phyloP scores from a whole-genome alignment of 495 filamentous ascomycete species.

The Zalerion maritima region DNA sequence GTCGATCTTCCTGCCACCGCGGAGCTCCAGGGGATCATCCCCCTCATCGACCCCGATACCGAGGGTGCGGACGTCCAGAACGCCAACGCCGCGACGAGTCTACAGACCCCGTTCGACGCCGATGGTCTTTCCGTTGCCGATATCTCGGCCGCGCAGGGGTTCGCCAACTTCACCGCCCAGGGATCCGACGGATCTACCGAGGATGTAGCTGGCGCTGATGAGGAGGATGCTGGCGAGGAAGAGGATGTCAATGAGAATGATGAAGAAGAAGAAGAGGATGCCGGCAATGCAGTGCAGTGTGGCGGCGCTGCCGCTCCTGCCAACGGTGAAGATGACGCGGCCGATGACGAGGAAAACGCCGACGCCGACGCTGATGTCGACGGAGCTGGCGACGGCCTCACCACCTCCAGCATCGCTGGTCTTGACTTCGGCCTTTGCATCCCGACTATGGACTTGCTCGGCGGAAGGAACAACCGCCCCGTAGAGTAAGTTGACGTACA shows the following conservation, averaged over 20 bases:
- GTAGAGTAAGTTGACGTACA: too few relatives aligned
- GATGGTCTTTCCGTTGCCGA: conserved; percentile 41
- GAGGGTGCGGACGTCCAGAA: conserved; percentile 36
- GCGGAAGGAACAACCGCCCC: too few relatives aligned
- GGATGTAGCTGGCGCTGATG: conserved; percentile 10
- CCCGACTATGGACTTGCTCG: conserved; percentile 39
- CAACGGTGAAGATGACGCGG: conserved; percentile 4
- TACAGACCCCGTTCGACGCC: conserved; percentile 35
- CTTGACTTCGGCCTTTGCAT: conserved; percentile 39
- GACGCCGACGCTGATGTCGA: conserved; percentile 6
- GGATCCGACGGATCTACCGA: conserved; percentile 14
- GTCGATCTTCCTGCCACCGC: conserved; percentile 38
- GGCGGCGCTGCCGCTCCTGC: conserved; percentile 10
- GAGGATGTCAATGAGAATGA: not conserved
- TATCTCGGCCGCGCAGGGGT: conserved; percentile 36
- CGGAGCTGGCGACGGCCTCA: conserved; percentile 2
- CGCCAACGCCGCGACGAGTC: conserved; percentile 33
- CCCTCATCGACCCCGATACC: conserved; percentile 44
- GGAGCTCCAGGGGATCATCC: conserved; percentile 43
- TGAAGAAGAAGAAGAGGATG: not conserved
- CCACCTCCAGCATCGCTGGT: conserved; percentile 14
- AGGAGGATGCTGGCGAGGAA: not conserved
- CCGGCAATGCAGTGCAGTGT: too few relatives aligned
- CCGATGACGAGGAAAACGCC: conserved; percentile 2
- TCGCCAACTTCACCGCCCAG: conserved; percentile 39